phyloP scores from a whole-genome alignment of 176 grass and related monocot species.

The Oryza australiensis region DNA sequence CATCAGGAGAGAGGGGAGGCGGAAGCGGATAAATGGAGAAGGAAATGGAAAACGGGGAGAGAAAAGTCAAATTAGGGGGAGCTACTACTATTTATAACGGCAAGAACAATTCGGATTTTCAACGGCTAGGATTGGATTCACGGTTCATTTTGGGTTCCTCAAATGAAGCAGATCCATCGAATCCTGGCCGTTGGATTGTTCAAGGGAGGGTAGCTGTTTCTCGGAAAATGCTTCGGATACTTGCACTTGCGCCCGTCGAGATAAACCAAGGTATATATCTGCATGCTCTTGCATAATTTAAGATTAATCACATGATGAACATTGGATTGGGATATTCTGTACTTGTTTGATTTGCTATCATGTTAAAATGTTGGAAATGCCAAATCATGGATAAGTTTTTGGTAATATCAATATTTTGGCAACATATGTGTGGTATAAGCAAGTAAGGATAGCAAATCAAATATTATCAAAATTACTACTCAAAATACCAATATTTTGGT shows the following conservation, averaged over 20 bases:
- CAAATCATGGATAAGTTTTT: too few species aligned
- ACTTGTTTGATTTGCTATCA: too few species aligned
- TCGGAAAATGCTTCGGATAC: constrained; percentile 10
- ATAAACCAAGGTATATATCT: background rate
- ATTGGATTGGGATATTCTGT: too few species aligned
- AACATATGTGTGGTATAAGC: too few species aligned
- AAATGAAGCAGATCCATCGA: background rate
- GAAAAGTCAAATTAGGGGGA: constrained; percentile 32
- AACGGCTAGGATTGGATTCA: constrained; percentile 29
- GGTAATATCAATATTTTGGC: too few species aligned
- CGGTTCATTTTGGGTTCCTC: too few species aligned
- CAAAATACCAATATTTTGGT: too few species aligned
- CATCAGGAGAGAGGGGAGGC: background rate
- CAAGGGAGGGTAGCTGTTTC: background rate
- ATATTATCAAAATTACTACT: too few species aligned
- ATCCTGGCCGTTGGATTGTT: background rate
- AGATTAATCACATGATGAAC: too few species aligned
- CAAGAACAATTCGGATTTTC: background rate
- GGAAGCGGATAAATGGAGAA: constrained; percentile 34
- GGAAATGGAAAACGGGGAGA: constrained; percentile 19
- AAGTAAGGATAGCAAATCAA: too few species aligned
- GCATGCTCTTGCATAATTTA: too few species aligned
- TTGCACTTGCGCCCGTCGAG: background rate
- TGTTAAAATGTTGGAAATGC: too few species aligned
- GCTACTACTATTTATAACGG: constrained; percentile 32